Evolutionary conservation across 768 basidiomycete species (phyloP), one percentile per base, ranked within the genome.

Genomic region (Calocybe gangraenosa): DNA sequence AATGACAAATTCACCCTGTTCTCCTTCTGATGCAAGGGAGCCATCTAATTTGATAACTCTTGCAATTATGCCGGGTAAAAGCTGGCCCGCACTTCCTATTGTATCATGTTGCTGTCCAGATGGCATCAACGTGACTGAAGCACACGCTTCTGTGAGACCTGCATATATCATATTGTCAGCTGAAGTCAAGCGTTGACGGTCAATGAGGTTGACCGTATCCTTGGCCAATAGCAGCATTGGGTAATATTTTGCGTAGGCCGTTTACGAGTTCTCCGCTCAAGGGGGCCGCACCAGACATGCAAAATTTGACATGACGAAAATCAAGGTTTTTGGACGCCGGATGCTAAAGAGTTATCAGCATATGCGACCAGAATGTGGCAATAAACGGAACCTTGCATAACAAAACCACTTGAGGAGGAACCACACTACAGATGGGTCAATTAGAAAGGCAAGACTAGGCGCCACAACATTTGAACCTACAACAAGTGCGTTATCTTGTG

Each of bases 61-160:
- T 1, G 76, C 81, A 18, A 59, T 61, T 19, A 77, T 63, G 13
- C 84, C 84, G 1, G 82, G 78, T 14, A 84, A 46, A 17, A 87
- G 56, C 49, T 68, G 71, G 6, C 84, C 84, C 0, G 74, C 74
- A 52, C 76, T 73, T 10, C 83, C 83, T 23, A 74, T 65, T 1
- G 68, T 76, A 48, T 68, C 75, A 50, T 73, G 58, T 55, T 63
- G 70, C 53, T 65, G 69, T 39, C 56, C 65, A 11, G 65, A 63
- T 21, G 71, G 71, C 49, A 78, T 58, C 44, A 76, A 67, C 10
- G 71, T 62, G 43, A 84, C 57, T 0, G 77, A 71, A 0, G 79
- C 76, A 46, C 68, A 71, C 2, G 81, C 78, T 59, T 86, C 84
- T 3, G 84, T 86, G 47, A 82, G 70, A 17, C 84, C 82, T 82